A percentile compares a stretch with the other conserved stretches of the same genome.
phyloP scores from a whole-genome alignment of 2,329 filamentous ascomycete species.

The Fusarium foetens region DNA sequence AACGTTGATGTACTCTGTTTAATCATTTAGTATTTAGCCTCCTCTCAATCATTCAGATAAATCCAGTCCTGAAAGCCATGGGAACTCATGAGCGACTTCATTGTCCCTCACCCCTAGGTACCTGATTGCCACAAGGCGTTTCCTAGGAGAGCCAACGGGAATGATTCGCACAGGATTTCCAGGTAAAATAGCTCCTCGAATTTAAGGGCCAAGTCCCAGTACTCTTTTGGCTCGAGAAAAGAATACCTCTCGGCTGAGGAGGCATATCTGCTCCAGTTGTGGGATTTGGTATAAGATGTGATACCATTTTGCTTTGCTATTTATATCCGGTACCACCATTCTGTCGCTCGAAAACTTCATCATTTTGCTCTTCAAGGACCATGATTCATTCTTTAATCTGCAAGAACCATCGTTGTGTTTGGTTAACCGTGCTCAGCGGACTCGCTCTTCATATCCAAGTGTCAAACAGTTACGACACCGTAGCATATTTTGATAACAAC shows the following conservation, averaged over 20 bases:
- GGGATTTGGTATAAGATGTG: not conserved
- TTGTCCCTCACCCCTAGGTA: not conserved
- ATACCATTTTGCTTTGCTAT: not conserved
- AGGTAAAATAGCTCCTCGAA: not conserved
- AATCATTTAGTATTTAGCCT: not conserved
- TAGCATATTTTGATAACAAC: not conserved
- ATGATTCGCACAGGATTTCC: not conserved
- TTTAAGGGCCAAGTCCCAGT: not conserved
- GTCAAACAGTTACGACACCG: too few species aligned
- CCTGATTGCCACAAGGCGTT: not conserved
- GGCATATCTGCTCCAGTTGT: not conserved
- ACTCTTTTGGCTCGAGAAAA: not conserved
- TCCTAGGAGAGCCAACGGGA: not conserved
- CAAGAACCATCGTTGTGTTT: not conserved
- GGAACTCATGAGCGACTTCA: not conserved
- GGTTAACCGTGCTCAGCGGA: not conserved
- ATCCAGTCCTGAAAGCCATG: not conserved
- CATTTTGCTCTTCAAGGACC: fast-evolving
- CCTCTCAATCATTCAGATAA: not conserved
- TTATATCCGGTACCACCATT: not conserved
- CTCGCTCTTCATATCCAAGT: not conserved
- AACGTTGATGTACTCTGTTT: not conserved
- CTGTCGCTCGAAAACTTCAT: too few species aligned
- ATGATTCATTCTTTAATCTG: not conserved
- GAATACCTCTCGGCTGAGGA: not conserved